Conservation (phyloP, 768 basidiomycete species). For the Trametes cubensis region DNA sequence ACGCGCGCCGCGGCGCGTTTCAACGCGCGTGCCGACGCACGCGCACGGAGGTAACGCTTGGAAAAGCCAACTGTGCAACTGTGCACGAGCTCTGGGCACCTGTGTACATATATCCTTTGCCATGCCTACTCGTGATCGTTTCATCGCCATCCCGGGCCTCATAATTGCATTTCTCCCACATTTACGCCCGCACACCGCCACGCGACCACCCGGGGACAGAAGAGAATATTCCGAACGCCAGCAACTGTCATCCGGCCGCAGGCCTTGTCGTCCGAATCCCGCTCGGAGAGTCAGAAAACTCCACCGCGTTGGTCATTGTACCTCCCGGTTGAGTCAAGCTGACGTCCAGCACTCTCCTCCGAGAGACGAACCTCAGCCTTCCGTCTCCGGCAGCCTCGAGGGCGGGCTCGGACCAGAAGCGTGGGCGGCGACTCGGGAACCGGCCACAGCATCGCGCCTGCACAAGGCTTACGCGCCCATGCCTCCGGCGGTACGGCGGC, state of each 20-base stretch:
- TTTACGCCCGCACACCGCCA: constrained; percentile 1
- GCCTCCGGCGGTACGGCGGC: constrained; percentile 8
- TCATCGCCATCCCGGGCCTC: constrained; percentile 11
- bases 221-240: constrained; percentile 11
- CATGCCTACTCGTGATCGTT: constrained; percentile 7
- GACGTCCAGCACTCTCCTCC: constrained; percentile 1
- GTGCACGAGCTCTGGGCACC: too few species aligned
- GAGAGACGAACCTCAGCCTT: background rate
- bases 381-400: background rate
- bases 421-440: background rate
- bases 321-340: constrained; percentile 7
- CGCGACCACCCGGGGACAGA: constrained; percentile 5
- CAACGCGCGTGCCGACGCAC: background rate
- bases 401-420: background rate
- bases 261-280: background rate
- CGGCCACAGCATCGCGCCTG: background rate
- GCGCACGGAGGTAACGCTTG: too few species aligned
- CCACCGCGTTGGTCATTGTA: constrained; percentile 5
- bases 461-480: background rate
- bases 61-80: too few species aligned
- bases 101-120: background rate
- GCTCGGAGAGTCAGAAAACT: background rate
- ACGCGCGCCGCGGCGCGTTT: background rate
- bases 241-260: background rate
- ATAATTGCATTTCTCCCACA: constrained; percentile 15